Evolutionary conservation across 2,329 filamentous ascomycete genomes (phyloP), one percentile per base, ranked within the genome.

Genomic region (Paraphoma chrysanthemicola): DNA sequence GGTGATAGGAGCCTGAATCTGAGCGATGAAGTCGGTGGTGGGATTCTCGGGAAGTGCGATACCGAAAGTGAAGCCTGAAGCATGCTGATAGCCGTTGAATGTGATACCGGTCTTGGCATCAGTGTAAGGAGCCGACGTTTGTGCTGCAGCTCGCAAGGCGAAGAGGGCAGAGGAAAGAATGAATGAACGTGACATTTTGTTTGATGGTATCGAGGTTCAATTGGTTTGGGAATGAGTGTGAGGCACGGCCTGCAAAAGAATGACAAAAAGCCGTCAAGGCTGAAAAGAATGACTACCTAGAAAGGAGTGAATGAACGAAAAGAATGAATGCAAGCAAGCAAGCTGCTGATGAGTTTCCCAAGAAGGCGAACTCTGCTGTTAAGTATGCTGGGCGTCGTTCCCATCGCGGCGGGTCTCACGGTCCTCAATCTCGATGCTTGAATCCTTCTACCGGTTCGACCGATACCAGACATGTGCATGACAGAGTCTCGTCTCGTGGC

Each of bases 21-120:
- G 82, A 7, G 80, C 82, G 56, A 87, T 84, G 61, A 86, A 81
- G 68, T 87, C 85, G 10, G 78, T 79, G 1, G 71, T 77, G 12
- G 80, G 71, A 10, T 73, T 80, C 57, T 83, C 76, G 1, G 84
- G 83, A 2, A 85, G 68, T 1, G 81, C 82, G 39, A 86, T 76
- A 64, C 82, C 83, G 52, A 85, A 81, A 28, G 68, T 76, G 66
- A 76, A 85, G 23, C 78, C 79, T 1, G 78, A 78, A 33, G 63
- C 62, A 28, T 75, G 63, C 30, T 76, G 57, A 51, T 62, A 58
- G 44, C 67, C 69, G 46, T 67, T 68, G 71, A 76, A 76, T 5
- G 60, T 69, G 54, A 76, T 76, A 31, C 70, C 70, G 5, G 64
- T 75, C 48, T 71, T 72, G 6, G 63, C 58, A 48, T 76, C 73